Conservation (phyloP, 75 land plant species). For the Cunninghamia lanceolata region DNA sequence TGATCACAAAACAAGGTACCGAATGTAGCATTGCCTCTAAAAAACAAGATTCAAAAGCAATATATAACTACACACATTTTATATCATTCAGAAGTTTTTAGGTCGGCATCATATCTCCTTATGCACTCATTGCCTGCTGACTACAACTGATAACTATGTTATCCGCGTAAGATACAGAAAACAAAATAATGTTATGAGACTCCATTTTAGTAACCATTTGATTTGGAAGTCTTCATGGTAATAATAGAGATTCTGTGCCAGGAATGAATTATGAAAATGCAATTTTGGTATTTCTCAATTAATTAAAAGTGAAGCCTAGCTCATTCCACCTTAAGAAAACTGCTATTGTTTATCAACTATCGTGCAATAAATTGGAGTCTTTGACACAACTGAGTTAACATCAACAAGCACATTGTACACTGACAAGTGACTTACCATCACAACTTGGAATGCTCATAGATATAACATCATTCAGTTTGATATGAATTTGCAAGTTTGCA, state of each 20-base stretch:
- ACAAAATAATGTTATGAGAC: neutral
- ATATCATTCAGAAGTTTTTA: neutral
- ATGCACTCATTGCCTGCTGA: neutral
- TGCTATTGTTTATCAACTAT: neutral
- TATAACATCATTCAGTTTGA: neutral
- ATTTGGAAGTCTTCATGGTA: neutral
- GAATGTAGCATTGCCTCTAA: neutral
- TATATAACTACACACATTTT: neutral
- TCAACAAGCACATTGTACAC: neutral
- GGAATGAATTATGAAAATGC: neutral
- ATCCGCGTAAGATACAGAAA: neutral
- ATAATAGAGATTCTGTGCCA: neutral
- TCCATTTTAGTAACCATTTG: neutral
- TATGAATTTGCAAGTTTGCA: neutral
- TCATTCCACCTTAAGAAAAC: neutral
- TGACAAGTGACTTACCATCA: neutral
- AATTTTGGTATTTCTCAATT: neutral
- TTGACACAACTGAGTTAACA: neutral
- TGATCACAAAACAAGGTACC: neutral
- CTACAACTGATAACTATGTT: neutral
- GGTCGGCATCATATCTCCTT: neutral
- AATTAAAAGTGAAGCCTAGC: neutral
- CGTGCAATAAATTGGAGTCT: neutral
- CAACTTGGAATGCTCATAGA: neutral
- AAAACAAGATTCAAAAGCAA: neutral